Conservation (phyloP, 495 filamentous ascomycete species). For the Polyplosphaeria fusca region DNA sequence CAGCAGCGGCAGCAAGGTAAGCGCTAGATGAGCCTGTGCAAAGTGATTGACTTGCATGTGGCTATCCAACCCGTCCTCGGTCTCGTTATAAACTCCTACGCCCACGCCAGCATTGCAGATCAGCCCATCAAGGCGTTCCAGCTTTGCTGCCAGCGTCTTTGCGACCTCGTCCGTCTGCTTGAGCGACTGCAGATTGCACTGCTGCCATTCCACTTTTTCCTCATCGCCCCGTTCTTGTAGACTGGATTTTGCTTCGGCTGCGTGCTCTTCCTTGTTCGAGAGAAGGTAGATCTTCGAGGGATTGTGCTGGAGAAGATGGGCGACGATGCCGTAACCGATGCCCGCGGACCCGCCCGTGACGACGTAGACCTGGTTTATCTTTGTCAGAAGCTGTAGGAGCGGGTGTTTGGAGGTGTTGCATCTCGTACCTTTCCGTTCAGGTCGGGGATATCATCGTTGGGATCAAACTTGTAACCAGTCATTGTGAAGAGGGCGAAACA, state of each 20-base stretch:
- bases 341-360: conserved; percentile 42
- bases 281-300: conserved; percentile 48
- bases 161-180: conserved; percentile 33
- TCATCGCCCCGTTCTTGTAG: conserved; percentile 36
- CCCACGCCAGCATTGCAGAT: conserved; percentile 40
- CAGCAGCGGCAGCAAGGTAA: conserved; percentile 36
- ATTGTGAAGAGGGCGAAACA: no score
- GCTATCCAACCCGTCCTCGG: conserved; percentile 38
- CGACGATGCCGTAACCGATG: conserved; percentile 51
- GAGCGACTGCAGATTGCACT: conserved; percentile 37
- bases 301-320: conserved; percentile 53
- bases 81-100: conserved; percentile 39
- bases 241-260: conserved; percentile 30
- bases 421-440: conserved; percentile 41
- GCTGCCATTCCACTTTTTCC: conserved; percentile 28
- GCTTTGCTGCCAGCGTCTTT: conserved; percentile 27
- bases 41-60: conserved; percentile 43
- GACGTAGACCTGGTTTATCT: conserved; percentile 28
- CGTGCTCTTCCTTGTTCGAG: conserved; percentile 42
- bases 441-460: conserved; percentile 47
- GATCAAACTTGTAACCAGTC: conserved; percentile 44
- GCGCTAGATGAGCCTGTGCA: conserved; percentile 37
- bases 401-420: no score
- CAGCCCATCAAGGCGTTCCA: conserved; percentile 34
- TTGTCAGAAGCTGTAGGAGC: no score